Conservation (phyloP, 2,329 filamentous ascomycete species). For the Laburnicola sp. region DNA sequence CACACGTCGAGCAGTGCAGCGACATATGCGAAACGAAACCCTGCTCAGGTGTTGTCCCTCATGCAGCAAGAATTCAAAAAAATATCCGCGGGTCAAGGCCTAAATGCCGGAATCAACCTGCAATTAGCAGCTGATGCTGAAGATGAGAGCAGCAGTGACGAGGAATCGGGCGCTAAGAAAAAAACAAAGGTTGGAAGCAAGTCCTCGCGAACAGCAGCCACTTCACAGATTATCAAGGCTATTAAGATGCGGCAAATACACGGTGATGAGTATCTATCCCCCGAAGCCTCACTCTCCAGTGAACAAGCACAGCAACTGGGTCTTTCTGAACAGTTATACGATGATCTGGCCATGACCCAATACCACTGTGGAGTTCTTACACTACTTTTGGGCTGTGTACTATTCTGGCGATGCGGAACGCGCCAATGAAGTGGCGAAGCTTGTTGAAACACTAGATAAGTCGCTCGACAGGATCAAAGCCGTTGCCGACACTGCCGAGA, state of each 20-base stretch:
- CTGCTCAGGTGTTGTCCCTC: slow-evolving; percentile 66
- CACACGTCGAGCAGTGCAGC: slow-evolving; percentile 54
- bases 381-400: slow-evolving; percentile 94
- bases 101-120: slow-evolving; percentile 54
- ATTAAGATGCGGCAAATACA: slow-evolving; percentile 65
- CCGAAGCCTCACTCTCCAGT: slow-evolving; percentile 26
- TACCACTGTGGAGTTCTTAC: slow-evolving; percentile 92
- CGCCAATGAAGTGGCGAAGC: slow-evolving; percentile 76
- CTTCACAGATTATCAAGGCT: slow-evolving; percentile 67
- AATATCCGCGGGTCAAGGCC: slow-evolving; percentile 34
- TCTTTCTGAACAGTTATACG: slow-evolving; percentile 55
- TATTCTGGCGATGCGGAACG: slow-evolving; percentile 83
- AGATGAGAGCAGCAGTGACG: slow-evolving; percentile 63
- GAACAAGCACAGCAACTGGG: slow-evolving; percentile 37
- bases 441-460: slow-evolving; percentile 78
- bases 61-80: slow-evolving; percentile 66
- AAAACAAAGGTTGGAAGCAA: slow-evolving; percentile 69
- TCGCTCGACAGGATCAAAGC: slow-evolving; percentile 78
- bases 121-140: slow-evolving; percentile 68
- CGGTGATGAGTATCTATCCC: slow-evolving; percentile 47
- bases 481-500: slow-evolving; percentile 79
- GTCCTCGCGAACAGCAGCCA: slow-evolving; percentile 64
- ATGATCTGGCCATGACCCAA: slow-evolving; percentile 72
- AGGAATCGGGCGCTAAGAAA: slow-evolving; percentile 62
- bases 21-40: slow-evolving; percentile 70